phyloP scores from a whole-genome alignment of 768 basidiomycete genomes.

The Leccinum imitatum region DNA sequence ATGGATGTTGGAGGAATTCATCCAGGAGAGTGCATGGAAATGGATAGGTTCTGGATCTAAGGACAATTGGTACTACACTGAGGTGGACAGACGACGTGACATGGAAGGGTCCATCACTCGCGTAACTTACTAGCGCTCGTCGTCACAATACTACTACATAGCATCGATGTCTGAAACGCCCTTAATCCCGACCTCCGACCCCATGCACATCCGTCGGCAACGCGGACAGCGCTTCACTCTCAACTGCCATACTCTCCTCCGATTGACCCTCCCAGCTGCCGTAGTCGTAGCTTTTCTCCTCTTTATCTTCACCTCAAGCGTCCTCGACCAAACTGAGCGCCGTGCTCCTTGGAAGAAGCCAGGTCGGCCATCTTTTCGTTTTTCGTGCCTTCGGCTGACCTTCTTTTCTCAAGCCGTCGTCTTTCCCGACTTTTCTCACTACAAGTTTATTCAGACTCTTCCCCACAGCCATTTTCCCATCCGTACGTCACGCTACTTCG shows the following conservation, averaged over 20 bases:
- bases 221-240: not conserved
- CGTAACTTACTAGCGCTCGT: too few species aligned
- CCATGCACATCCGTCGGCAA: not conserved
- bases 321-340: conserved; percentile 17
- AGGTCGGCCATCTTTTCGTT: conserved; percentile 6
- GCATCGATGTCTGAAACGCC: conserved; percentile 16
- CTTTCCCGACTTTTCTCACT: conserved; percentile 57
- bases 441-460: conserved; percentile 43
- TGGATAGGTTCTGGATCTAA: conserved; percentile 58
- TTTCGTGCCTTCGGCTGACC: not conserved
- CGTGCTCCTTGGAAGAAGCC: conserved; percentile 13
- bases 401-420: not conserved
- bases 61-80: conserved; percentile 42
- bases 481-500: conserved; percentile 35
- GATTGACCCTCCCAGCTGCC: conserved; percentile 31
- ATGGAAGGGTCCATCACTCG: too few species aligned
- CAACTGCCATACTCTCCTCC: not conserved
- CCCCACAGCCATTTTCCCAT: conserved; percentile 51
- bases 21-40: conserved; percentile 70
- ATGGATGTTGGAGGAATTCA: conserved; percentile 85
- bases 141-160: too few species aligned
- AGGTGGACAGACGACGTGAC: conserved; percentile 42
- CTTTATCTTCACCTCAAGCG: conserved; percentile 40
- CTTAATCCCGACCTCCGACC: conserved; percentile 5
- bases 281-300: conserved; percentile 43